Evolutionary conservation across 148 eudicot genomes (phyloP).

Genomic region (Rhododendron molle): DNA sequence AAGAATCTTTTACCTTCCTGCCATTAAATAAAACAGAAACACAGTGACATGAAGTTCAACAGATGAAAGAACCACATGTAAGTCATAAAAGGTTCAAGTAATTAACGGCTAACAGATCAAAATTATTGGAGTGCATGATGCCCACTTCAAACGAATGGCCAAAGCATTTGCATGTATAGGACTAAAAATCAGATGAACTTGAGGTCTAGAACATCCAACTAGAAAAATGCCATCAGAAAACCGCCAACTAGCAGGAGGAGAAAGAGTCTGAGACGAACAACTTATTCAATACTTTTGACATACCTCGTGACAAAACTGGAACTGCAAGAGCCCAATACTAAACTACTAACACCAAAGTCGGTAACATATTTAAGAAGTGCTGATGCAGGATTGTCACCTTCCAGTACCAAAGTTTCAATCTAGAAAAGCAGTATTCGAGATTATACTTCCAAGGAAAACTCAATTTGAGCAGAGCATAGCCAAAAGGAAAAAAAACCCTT

Average conservation of each 20-base stretch:
- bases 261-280: neutral
- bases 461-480: neutral
- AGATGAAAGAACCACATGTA: constrained; percentile 3
- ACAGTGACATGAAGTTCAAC: neutral
- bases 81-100: neutral
- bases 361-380: constrained; percentile 46
- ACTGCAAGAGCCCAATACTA: constrained; percentile 75
- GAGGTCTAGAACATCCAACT: neutral
- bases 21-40: neutral
- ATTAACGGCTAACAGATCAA: neutral
- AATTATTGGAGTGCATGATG: neutral
- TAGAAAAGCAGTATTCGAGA: constrained; percentile 7
- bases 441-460: neutral
- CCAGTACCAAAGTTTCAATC: constrained; percentile 64
- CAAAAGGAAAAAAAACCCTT: neutral
- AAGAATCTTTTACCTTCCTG: constrained; percentile 56
- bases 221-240: neutral
- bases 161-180: neutral
- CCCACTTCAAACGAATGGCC: neutral
- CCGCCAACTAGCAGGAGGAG: neutral
- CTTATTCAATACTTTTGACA: neutral
- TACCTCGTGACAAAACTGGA: constrained; percentile 52
- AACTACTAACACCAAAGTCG: constrained; percentile 41
- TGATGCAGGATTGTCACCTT: constrained; percentile 53
- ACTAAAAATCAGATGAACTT: neutral